A percentile compares a stretch with the other conserved stretches of the same genome.
Conservation (phyloP, 495 filamentous ascomycete genomes). For the Ascodesmis nigricans region DNA sequence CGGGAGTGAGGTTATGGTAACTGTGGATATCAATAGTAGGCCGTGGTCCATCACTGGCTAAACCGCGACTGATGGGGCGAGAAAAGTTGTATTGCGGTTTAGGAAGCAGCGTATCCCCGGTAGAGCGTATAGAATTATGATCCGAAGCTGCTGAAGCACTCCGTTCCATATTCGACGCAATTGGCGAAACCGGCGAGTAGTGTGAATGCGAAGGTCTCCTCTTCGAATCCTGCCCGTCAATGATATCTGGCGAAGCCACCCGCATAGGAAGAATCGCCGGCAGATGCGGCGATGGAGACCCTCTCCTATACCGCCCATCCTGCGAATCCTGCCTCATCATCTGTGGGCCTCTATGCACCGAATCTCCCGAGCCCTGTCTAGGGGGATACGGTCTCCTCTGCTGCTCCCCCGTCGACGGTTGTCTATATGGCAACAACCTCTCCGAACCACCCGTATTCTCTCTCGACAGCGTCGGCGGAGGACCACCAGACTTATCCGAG, state of each 20-base stretch:
- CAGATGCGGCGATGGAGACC: slow-evolving; percentile 1
- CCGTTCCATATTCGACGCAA: slow-evolving; percentile 13
- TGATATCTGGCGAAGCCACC: too few relatives aligned
- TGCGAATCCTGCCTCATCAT: slow-evolving; percentile 3
- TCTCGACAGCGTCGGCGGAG: too few relatives aligned
- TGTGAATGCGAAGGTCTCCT: not conserved
- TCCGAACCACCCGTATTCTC: slow-evolving; percentile 11
- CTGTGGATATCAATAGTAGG: slow-evolving; percentile 12
- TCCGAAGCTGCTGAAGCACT: slow-evolving; percentile 27
- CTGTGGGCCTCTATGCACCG: not conserved
- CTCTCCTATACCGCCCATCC: not conserved
- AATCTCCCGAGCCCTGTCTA: slow-evolving; percentile 11
- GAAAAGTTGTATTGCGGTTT: slow-evolving; percentile 84
- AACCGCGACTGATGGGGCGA: slow-evolving; percentile 56
- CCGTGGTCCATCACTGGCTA: slow-evolving; percentile 34
- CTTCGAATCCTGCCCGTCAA: not conserved
- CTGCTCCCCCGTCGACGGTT: slow-evolving; percentile 13
- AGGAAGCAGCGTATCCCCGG: slow-evolving; percentile 36
- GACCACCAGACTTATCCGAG: slow-evolving; percentile 4
- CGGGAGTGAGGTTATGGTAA: slow-evolving; percentile 12
- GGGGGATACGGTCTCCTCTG: slow-evolving; percentile 12
- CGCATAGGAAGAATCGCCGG: slow-evolving; percentile 4
- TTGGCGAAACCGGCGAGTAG: slow-evolving; percentile 11
- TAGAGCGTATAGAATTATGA: slow-evolving; percentile 25
- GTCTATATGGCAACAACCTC: slow-evolving; percentile 12